phyloP scores from a whole-genome alignment of 441 rosid genomes.

The Corymbia calophylla region DNA sequence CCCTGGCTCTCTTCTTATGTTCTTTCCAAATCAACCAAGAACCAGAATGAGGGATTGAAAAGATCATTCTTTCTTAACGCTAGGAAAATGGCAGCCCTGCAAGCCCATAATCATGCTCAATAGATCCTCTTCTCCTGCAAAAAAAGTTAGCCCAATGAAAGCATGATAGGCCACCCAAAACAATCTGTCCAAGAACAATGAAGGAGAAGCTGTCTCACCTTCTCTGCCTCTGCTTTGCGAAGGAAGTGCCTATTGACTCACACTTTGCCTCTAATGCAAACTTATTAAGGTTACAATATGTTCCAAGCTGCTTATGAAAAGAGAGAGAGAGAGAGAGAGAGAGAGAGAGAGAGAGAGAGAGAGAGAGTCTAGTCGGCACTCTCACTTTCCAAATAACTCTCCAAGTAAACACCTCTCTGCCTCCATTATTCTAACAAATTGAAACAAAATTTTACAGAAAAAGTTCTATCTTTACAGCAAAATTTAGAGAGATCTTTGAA shows the following conservation, averaged over 20 bases:
- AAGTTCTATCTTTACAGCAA: not conserved
- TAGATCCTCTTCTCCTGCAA: not conserved
- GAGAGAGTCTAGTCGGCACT: too few species aligned
- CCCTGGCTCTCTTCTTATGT: not conserved
- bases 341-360: too few species aligned
- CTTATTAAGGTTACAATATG: not conserved
- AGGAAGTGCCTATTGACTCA: not conserved
- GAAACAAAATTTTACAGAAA: not conserved
- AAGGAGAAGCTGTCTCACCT: not conserved
- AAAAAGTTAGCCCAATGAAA: not conserved
- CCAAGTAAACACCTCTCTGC: not conserved
- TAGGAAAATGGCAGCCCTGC: too few species aligned
- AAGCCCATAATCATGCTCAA: too few species aligned
- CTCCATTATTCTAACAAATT: not conserved
- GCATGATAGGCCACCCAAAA: not conserved
- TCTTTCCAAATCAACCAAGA: not conserved
- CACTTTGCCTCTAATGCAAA: not conserved
- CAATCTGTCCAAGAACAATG: not conserved
- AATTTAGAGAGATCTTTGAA: not conserved
- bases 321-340: too few species aligned
- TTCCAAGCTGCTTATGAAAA: not conserved
- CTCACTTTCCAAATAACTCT: not conserved
- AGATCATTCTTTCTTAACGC: not conserved
- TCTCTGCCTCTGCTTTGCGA: not conserved
- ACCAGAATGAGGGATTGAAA: not conserved